Evolutionary conservation across 2,329 filamentous ascomycete genomes (phyloP), one percentile per base, ranked within the genome.

Genomic region (Monosporascus sp.): DNA sequence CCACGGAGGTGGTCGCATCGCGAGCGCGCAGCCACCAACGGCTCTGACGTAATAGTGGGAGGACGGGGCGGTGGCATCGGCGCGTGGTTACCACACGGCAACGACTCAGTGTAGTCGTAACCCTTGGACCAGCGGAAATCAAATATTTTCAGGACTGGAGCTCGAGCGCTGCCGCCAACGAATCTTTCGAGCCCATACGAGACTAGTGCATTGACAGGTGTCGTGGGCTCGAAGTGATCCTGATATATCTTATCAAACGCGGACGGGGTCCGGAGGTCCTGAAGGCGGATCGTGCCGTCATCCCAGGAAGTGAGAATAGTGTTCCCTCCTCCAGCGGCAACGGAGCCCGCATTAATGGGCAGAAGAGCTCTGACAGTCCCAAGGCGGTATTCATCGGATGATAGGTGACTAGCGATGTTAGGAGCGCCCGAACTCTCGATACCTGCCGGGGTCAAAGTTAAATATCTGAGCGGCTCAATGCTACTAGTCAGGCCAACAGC

Each of bases 241-340:
- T 79, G 75, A 60, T 80, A 83, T 7, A 80, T 60, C 8, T 70
- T 68, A 51, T 80, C 78, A 31, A 73, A 66, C 1, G 70, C 55
- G 0, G 72, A 77, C 0, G 77, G 72, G 0, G 77, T 76, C 14
- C 80, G 74, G 2, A 79, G 60, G 55, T 83, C 80, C 52, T 74
- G 70, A 1, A 82, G 73, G 62, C 74, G 71, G 50, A 74, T 72
- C 1, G 74, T 79, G 8, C 79, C 79, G 51, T 82, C 78, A 44
- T 76, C 73, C 78, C 79, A 82, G 3, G 77, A 72, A 51, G 73
- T 78, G 14, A 83, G 69, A 6, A 82, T 60, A 2, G 79, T 63
- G 22, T 69, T 73, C 1, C 68, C 67, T 20, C 66, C 67, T 1
- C 71, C 68, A 11, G 62, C 63, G 2, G 61, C 61, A 20, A 69